These are phyloP conservation scores for Biscogniauxia sp. DNA, from an alignment of 2,329 filamentous ascomycete genomes.

Conservation along the genomic window DNA sequence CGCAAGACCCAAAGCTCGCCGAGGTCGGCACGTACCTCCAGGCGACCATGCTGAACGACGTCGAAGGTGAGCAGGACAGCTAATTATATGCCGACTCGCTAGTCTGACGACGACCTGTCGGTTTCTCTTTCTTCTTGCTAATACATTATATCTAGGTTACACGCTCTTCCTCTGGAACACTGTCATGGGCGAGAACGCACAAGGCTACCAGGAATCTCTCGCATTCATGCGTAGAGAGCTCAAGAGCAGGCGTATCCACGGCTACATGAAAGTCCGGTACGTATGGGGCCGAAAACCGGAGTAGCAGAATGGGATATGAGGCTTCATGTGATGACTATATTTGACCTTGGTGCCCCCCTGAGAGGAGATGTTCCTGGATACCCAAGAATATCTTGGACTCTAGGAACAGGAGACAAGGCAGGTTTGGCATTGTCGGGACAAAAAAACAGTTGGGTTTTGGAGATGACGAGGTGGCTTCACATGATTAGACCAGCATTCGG, in stretches of 20 bases:
- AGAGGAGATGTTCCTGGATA: no score
- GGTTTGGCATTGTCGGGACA: background rate
- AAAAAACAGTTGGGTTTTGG: no score
- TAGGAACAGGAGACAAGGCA: no score
- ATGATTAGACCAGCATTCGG: no score
- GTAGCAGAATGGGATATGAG: background rate
- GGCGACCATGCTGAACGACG: conserved; percentile 3
- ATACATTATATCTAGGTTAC: conserved; percentile 5
- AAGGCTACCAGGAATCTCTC: conserved; percentile 5
- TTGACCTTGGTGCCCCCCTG: no score
- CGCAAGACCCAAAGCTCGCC: conserved; percentile 3
- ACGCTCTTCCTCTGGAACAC: conserved; percentile 9
- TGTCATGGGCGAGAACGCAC: conserved; percentile 6
- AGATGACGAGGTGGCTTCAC: conserved; percentile 4
- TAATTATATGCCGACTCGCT: background rate
- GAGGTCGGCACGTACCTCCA: conserved; percentile 5
- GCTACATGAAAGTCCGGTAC: conserved; percentile 7
- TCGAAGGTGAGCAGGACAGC: conserved; percentile 3
- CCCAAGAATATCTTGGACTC: no score
- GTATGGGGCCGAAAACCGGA: conserved; percentile 18
- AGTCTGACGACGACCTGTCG: background rate
- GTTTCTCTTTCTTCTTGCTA: background rate
- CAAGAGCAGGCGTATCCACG: conserved; percentile 1
- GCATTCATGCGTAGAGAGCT: conserved; percentile 4
- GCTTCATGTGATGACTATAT: no score